A percentile compares a stretch with the other conserved stretches of the same genome.
phyloP scores from a whole-genome alignment of 2,329 filamentous ascomycete species.

The Pseudogymnoascus sp. region DNA sequence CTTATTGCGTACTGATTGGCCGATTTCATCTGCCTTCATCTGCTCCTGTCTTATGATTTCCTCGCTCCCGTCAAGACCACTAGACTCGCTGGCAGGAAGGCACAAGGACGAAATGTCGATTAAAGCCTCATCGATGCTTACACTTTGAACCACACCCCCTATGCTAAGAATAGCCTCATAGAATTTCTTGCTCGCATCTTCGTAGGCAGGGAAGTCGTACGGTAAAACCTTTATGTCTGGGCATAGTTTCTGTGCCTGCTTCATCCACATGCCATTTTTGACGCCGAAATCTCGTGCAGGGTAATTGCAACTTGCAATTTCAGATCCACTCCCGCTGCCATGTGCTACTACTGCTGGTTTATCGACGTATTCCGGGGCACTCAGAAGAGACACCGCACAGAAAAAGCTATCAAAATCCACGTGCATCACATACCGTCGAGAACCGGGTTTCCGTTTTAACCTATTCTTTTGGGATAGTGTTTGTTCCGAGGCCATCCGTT shows the following conservation, averaged over 20 bases:
- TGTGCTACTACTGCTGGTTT: conserved; percentile 88
- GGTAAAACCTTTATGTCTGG: conserved; percentile 82
- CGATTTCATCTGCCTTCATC: conserved; percentile 65
- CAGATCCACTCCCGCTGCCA: conserved; percentile 72
- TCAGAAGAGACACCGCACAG: conserved; percentile 74
- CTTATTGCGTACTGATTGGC: conserved; percentile 53
- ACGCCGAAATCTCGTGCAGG: conserved; percentile 76
- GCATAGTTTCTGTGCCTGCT: conserved; percentile 71
- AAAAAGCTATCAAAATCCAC: conserved; percentile 99
- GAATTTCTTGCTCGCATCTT: conserved; percentile 80
- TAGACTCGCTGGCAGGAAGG: conserved; percentile 53
- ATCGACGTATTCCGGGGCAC: conserved; percentile 61
- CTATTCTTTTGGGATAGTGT: conserved; percentile 38
- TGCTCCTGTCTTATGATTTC: conserved; percentile 70
- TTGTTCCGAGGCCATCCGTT: conserved; percentile 68
- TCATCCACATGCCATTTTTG: conserved; percentile 99
- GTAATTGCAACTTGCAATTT: conserved; percentile 98
- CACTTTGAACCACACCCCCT: conserved; percentile 82
- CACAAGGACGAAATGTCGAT: conserved; percentile 72
- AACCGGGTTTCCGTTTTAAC: conserved; percentile 45
- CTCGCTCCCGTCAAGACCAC: conserved; percentile 56
- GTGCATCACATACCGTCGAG: conserved; percentile 78
- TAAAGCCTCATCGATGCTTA: conserved; percentile 92
- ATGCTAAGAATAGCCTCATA: conserved; percentile 75
- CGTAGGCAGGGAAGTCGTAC: conserved; percentile 92